A percentile compares a stretch with the other conserved stretches of the same genome.
phyloP scores from a whole-genome alignment of 441 rosid genomes.

The Arabidopsis hybrid region DNA sequence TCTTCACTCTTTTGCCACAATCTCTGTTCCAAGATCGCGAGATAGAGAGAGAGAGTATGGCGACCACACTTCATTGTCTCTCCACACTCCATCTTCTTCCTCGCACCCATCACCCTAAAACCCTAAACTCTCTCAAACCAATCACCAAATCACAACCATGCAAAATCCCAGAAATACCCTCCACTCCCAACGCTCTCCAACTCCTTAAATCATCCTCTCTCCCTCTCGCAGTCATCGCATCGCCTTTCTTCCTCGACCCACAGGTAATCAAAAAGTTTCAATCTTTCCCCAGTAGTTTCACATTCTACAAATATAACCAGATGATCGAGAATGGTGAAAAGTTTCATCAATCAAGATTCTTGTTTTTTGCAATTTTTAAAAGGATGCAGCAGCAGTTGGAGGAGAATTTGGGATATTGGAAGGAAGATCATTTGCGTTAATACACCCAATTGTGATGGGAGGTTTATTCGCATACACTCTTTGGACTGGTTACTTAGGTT shows the following conservation, averaged over 20 bases:
- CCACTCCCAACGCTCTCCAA: slow-evolving; percentile 42
- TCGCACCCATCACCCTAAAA: slow-evolving; percentile 44
- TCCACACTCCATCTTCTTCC: slow-evolving; percentile 53
- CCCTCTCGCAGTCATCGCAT: slow-evolving; percentile 60
- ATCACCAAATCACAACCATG: slow-evolving; percentile 35
- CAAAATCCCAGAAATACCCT: slow-evolving; percentile 38
- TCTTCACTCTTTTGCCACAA: slow-evolving; percentile 7
- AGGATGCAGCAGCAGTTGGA: slow-evolving; percentile 81
- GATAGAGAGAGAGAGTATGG: slow-evolving; percentile 51
- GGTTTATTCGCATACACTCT: slow-evolving; percentile 72
- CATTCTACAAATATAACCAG: too few relatives aligned
- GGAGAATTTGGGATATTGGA: slow-evolving; percentile 89
- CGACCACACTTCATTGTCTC: slow-evolving; percentile 70
- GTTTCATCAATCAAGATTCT: neutral
- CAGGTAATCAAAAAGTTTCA: slow-evolving; percentile 49
- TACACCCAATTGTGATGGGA: slow-evolving; percentile 81
- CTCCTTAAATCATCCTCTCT: slow-evolving; percentile 57
- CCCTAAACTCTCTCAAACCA: slow-evolving; percentile 47
- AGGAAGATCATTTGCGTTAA: slow-evolving; percentile 77
- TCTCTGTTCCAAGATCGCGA: slow-evolving; percentile 20
- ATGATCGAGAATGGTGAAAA: too few relatives aligned
- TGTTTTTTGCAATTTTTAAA: slow-evolving; percentile 18
- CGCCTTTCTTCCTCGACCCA: slow-evolving; percentile 68
- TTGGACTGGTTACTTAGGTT: slow-evolving; percentile 88
- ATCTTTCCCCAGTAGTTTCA: neutral